Conservation (phyloP, 202 grass and related monocot genomes). For the Panicum hallii region DNA sequence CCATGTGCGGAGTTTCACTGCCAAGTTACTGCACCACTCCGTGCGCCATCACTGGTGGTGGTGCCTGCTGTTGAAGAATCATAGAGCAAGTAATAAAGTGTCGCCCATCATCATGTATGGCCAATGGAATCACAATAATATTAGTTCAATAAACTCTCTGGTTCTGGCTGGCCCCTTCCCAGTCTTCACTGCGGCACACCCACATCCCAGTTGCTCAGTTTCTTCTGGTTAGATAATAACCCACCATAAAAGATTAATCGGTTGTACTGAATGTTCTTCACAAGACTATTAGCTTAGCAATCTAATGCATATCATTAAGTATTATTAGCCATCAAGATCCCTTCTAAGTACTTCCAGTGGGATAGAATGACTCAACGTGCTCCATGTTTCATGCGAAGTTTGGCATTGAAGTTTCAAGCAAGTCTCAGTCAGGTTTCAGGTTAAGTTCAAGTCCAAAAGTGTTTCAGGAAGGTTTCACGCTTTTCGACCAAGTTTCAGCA, state of each 20-base stretch:
- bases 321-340: no score
- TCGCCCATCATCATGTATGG: not conserved
- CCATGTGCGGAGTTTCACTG: slow-evolving; percentile 14
- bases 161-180: not conserved
- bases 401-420: not conserved
- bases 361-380: no score
- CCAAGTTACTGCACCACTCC: slow-evolving; percentile 11
- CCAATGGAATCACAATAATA: not conserved
- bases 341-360: no score
- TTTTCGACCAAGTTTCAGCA: not conserved
- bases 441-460: not conserved
- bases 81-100: slow-evolving; percentile 10
- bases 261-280: no score
- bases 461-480: not conserved
- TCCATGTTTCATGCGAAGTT: not conserved
- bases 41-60: not conserved
- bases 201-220: not conserved
- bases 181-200: not conserved
- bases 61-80: slow-evolving; percentile 8
- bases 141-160: not conserved
- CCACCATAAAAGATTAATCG: no score
- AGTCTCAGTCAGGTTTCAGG: not conserved
- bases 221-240: no score
- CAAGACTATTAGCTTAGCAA: no score
- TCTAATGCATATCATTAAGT: no score